Conservation (phyloP, 345 rosid species). For the Eucalyptus viminalis region DNA sequence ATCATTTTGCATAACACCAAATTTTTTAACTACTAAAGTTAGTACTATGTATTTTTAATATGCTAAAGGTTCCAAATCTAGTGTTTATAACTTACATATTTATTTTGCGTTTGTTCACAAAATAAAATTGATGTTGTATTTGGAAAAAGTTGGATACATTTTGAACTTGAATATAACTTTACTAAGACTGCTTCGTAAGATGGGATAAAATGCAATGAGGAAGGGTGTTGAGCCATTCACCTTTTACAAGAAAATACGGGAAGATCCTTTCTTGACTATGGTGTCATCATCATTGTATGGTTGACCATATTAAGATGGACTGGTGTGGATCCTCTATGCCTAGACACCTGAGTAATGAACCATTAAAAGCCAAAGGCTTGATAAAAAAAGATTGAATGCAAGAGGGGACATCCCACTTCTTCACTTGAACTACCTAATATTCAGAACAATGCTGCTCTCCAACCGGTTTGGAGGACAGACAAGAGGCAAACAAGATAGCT, state of each 20-base stretch:
- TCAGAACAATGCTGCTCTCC: neutral
- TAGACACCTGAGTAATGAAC: neutral
- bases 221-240: neutral
- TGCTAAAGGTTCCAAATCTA: neutral
- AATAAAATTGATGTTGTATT: neutral
- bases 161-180: neutral
- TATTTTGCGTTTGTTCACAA: neutral
- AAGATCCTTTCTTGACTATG: neutral
- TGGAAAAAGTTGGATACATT: neutral
- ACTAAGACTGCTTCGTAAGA: neutral
- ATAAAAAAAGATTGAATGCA: neutral
- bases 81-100: neutral
- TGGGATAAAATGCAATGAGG: neutral
- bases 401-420: neutral
- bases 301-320: neutral
- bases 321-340: neutral
- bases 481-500: neutral
- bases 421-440: neutral
- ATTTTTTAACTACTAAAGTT: neutral
- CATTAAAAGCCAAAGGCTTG: neutral
- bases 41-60: neutral
- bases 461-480: neutral
- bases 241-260: neutral
- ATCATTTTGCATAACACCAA: neutral
- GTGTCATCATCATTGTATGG: neutral